Evolutionary conservation across 1,139 yeast genomes (phyloP).

Genomic region (Zygotorulaspora mrakii): DNA sequence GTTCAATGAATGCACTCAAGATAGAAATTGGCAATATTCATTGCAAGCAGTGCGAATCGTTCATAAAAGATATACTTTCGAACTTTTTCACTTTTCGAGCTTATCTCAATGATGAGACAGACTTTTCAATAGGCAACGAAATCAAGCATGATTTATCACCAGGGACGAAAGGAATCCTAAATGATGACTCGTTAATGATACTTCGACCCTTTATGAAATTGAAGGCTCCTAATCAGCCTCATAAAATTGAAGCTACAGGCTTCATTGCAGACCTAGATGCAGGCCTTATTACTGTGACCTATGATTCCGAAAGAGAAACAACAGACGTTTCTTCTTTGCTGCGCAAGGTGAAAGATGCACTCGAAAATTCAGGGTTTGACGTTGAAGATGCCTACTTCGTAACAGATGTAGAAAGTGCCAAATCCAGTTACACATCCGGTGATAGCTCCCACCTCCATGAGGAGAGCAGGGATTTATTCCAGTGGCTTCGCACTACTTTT

Average conservation of each 20-base stretch:
- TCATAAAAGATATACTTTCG: constrained; percentile 36
- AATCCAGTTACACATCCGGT: not conserved
- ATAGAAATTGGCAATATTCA: constrained; percentile 46
- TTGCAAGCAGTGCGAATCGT: constrained; percentile 48
- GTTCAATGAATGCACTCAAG: constrained; percentile 35
- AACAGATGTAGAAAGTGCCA: constrained; percentile 12
- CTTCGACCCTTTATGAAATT: constrained; percentile 3
- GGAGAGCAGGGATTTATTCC: not conserved
- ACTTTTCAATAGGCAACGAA: too few relatives aligned
- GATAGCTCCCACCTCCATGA: not conserved
- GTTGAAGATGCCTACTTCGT: constrained; percentile 17
- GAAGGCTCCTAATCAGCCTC: too few relatives aligned
- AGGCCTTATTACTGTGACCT: constrained; percentile 6
- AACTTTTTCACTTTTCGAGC: constrained; percentile 18
- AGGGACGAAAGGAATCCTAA: too few relatives aligned
- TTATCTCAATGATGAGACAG: not conserved
- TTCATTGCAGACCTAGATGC: constrained; percentile 1
- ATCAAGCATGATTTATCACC: too few relatives aligned
- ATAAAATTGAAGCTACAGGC: constrained; percentile 2
- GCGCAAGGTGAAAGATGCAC: constrained; percentile 11
- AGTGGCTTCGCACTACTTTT: constrained; percentile 3
- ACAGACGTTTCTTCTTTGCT: not conserved
- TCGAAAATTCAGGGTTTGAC: constrained; percentile 21
- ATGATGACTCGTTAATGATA: constrained; percentile 1
- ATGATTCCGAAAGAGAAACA: not conserved